These are phyloP conservation scores for Rhynchospora breviuscula DNA, from an alignment of 176 grass and related monocot species.

Conservation along the genomic window DNA sequence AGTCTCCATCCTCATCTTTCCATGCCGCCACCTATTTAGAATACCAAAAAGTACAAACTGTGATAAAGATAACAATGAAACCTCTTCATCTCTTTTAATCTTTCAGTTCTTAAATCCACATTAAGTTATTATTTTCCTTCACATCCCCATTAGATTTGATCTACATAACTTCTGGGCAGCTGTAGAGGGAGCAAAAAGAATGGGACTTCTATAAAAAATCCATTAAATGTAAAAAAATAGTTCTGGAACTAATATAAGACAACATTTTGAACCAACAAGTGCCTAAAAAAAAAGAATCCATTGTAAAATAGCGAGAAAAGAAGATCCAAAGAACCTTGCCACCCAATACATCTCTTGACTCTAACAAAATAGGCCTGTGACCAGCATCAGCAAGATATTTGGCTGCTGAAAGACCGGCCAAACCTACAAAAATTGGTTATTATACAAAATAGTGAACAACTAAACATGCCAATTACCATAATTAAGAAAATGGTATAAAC, in stretches of 20 bases:
- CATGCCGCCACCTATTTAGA: conserved; percentile 71
- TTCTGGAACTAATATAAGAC: background rate
- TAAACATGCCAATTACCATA: background rate
- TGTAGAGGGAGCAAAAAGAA: background rate
- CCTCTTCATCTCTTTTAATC: background rate
- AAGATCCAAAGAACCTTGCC: conserved; percentile 61
- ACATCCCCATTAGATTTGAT: background rate
- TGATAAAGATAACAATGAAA: background rate
- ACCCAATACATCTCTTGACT: conserved; percentile 92
- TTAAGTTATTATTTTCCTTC: background rate
- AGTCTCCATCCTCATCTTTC: conserved; percentile 97
- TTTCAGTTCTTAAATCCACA: background rate
- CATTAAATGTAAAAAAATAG: too few relatives aligned
- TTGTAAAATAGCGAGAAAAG: background rate
- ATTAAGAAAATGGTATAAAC: conserved; percentile 6
- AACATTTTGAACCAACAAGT: conserved; percentile 9
- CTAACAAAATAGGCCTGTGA: conserved; percentile 85
- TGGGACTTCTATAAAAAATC: background rate
- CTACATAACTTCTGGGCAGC: background rate
- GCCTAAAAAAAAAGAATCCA: background rate
- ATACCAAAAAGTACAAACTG: conserved; percentile 9
- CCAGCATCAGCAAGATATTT: conserved; percentile 97
- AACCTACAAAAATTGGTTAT: conserved; percentile 46
- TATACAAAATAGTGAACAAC: background rate
- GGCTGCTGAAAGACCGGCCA: conserved; percentile 85